phyloP scores from a whole-genome alignment of 2,329 filamentous ascomycete species.

The Arthrobotrys pseudoclavata region DNA sequence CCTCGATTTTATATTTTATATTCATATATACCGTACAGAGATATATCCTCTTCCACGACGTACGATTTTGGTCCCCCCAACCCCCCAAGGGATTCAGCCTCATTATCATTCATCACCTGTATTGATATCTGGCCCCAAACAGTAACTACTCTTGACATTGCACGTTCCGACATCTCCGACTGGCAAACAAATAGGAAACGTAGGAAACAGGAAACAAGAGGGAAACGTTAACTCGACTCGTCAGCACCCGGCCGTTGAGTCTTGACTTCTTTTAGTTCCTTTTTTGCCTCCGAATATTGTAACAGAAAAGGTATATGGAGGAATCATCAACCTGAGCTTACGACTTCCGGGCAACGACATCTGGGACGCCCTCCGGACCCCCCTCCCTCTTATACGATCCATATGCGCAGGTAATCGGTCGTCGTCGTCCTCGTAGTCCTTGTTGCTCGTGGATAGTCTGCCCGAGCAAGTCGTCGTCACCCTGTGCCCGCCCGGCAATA shows the following conservation, averaged over 20 bases:
- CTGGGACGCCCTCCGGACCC: slow-evolving; percentile 47
- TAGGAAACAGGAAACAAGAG: not conserved
- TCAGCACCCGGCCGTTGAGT: slow-evolving; percentile 28
- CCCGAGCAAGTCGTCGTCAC: slow-evolving; percentile 60
- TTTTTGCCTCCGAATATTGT: slow-evolving; percentile 44
- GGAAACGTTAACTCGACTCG: slow-evolving; percentile 17
- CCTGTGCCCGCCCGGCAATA: slow-evolving; percentile 50
- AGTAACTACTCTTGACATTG: not conserved
- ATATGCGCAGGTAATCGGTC: slow-evolving; percentile 54
- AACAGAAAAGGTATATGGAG: slow-evolving; percentile 46
- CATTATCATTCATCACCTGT: slow-evolving; percentile 11
- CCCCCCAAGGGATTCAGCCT: slow-evolving; percentile 7
- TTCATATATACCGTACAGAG: not conserved
- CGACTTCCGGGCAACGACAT: slow-evolving; percentile 59
- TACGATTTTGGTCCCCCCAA: slow-evolving; percentile 18
- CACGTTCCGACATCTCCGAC: slow-evolving; percentile 6
- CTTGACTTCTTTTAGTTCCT: slow-evolving; percentile 3
- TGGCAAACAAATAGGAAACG: not conserved
- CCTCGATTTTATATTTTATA: not conserved
- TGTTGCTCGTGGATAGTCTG: slow-evolving; percentile 47
- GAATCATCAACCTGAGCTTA: slow-evolving; percentile 56
- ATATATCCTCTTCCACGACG: slow-evolving; percentile 20
- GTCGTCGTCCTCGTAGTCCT: slow-evolving; percentile 51
- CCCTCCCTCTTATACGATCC: slow-evolving; percentile 47
- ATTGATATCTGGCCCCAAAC: slow-evolving; percentile 1